Evolutionary conservation across 176 grass and related monocot species (phyloP).

Genomic region (Phoenix roebelenii): DNA sequence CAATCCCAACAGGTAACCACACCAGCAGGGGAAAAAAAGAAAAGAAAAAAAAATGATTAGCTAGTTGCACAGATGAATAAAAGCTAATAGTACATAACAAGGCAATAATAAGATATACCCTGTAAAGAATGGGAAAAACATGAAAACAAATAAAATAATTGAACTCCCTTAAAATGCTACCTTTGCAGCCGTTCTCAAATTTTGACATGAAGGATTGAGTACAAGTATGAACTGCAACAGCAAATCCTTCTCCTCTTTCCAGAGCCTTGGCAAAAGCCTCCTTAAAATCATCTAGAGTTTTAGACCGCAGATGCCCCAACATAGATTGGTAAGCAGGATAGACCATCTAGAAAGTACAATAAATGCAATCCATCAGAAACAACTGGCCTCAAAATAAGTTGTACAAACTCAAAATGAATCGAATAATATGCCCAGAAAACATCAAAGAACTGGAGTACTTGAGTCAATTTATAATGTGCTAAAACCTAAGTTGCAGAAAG

Average conservation of each 20-base stretch:
- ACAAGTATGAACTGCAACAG: slow-evolving; percentile 50
- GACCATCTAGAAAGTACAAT: slow-evolving; percentile 43
- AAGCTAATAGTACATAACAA: too few species aligned
- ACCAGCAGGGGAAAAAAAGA: neutral
- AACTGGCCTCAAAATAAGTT: too few species aligned
- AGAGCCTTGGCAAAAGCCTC: slow-evolving; percentile 68
- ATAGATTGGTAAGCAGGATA: slow-evolving; percentile 84
- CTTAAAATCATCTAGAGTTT: slow-evolving; percentile 73
- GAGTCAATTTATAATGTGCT: too few species aligned
- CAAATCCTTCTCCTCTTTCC: slow-evolving; percentile 68
- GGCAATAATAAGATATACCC: too few species aligned
- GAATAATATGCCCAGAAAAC: too few species aligned
- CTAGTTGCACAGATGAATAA: neutral
- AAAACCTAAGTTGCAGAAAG: too few species aligned
- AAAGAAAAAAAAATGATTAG: slow-evolving; percentile 5
- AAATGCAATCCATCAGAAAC: too few species aligned
- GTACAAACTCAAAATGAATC: too few species aligned
- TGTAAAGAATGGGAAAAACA: too few species aligned
- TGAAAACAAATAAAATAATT: neutral
- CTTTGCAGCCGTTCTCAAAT: slow-evolving; percentile 85
- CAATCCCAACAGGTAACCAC: neutral
- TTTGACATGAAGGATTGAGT: slow-evolving; percentile 50
- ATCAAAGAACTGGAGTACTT: too few species aligned
- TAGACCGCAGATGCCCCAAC: slow-evolving; percentile 68
- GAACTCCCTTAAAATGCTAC: slow-evolving; percentile 34